phyloP scores from a whole-genome alignment of 805 yeast species.

The Myxozyma melibiosi region DNA sequence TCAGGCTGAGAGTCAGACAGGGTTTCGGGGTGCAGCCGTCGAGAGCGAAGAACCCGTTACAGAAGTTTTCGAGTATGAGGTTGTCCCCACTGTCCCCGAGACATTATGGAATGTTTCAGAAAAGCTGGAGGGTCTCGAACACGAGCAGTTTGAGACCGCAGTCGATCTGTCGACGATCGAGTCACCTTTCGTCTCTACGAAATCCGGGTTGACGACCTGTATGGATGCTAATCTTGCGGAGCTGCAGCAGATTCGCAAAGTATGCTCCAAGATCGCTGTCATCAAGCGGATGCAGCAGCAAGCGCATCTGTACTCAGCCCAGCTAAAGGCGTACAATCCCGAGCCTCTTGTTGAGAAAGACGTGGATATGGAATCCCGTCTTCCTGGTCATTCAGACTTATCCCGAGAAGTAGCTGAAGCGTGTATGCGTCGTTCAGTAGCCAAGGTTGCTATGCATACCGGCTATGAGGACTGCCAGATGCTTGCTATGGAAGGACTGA shows the following conservation, averaged over 20 bases:
- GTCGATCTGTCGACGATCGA: conserved; percentile 41
- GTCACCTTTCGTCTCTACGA: conserved; percentile 48
- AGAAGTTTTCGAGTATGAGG: conserved; percentile 70
- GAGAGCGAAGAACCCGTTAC: conserved; percentile 19
- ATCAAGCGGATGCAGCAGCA: conserved; percentile 90
- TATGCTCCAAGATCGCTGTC: conserved; percentile 84
- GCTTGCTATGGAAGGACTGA: conserved; percentile 71
- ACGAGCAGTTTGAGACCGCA: conserved; percentile 26
- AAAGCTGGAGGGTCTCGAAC: conserved; percentile 17
- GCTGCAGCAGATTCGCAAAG: conserved; percentile 84
- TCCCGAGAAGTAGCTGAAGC: conserved; percentile 62
- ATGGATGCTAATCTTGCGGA: conserved; percentile 67
- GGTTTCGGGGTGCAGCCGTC: conserved; percentile 10
- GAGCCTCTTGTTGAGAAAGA: conserved; percentile 65
- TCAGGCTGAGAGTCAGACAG: neutral
- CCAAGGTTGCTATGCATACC: conserved; percentile 83
- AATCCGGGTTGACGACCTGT: conserved; percentile 62
- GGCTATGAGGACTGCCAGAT: conserved; percentile 88
- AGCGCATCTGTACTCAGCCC: conserved; percentile 53
- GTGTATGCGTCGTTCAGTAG: conserved; percentile 66
- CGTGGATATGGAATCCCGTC: conserved; percentile 78
- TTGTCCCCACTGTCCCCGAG: conserved; percentile 77
- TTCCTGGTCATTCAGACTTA: conserved; percentile 63
- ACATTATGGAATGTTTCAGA: conserved; percentile 40
- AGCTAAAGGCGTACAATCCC: conserved; percentile 68